These are phyloP conservation scores for Cryphonectria naterciae DNA, from an alignment of 2,329 filamentous ascomycete species.

Conservation along the genomic window DNA sequence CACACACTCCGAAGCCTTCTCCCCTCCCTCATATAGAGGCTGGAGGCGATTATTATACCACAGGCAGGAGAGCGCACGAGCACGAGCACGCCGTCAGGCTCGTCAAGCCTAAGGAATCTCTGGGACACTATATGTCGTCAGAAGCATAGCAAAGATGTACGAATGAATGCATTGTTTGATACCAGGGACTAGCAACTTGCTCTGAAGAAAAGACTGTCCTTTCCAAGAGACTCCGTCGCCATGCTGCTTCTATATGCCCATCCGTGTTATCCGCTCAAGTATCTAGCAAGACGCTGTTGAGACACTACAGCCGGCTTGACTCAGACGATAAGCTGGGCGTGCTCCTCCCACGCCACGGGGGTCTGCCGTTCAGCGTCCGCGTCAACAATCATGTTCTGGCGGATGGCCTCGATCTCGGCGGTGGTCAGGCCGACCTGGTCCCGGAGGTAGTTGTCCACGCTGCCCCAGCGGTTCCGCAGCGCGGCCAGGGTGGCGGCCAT, in stretches of 20 bases:
- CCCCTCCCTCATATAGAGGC: background rate
- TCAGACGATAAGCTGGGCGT: constrained; percentile 33
- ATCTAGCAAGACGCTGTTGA: background rate
- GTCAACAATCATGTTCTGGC: constrained; percentile 51
- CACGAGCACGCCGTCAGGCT: background rate
- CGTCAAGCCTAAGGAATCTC: background rate
- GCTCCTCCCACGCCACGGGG: constrained; percentile 36
- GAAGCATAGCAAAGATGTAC: background rate
- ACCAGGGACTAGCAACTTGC: background rate
- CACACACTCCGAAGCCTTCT: background rate
- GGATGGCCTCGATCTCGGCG: constrained; percentile 57
- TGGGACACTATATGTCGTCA: background rate
- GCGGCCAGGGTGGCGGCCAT: constrained; percentile 56
- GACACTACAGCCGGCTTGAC: constrained; percentile 10
- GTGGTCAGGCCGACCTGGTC: constrained; percentile 60
- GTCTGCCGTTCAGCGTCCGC: constrained; percentile 29
- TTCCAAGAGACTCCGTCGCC: background rate
- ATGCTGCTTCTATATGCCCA: background rate
- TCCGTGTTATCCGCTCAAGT: background rate
- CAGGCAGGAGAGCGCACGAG: background rate
- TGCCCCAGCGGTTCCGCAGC: constrained; percentile 63
- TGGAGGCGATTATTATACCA: background rate
- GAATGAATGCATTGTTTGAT: background rate
- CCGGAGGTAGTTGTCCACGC: constrained; percentile 65
- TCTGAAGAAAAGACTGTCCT: background rate